phyloP scores from a whole-genome alignment of 768 basidiomycete species.

The Cyclocybe aegerita region DNA sequence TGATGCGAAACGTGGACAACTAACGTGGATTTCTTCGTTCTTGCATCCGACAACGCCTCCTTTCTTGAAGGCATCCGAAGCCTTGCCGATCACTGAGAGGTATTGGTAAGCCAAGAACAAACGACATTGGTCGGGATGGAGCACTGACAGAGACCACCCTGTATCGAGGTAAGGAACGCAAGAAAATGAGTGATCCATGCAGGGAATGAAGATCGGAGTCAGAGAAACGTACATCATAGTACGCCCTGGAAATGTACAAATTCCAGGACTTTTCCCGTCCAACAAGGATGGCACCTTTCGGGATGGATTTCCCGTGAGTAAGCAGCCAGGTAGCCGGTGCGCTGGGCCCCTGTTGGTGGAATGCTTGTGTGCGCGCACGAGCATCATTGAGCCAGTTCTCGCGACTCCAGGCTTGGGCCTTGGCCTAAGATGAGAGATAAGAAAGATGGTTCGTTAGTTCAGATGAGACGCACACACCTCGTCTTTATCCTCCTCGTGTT shows the following conservation, averaged over 20 bases:
- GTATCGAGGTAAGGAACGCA: not conserved
- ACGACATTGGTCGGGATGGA: conserved; percentile 10
- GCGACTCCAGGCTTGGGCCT: conserved; percentile 47
- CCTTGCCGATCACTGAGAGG: conserved; percentile 63
- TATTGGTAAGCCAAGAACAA: not conserved
- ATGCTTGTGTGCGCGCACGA: conserved; percentile 49
- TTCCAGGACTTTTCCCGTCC: conserved; percentile 51
- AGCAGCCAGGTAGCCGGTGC: conserved; percentile 64
- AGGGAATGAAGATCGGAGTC: not conserved
- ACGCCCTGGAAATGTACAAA: conserved; percentile 61
- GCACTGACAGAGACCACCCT: conserved; percentile 57
- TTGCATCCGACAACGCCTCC: conserved; percentile 66
- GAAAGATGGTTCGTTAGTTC: not conserved
- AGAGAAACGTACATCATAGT: conserved; percentile 45
- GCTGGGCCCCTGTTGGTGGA: conserved; percentile 38
- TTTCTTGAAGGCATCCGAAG: conserved; percentile 52
- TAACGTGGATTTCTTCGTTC: conserved; percentile 58
- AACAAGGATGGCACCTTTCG: conserved; percentile 53
- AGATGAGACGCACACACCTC: conserved; percentile 38
- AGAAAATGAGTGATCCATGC: not conserved
- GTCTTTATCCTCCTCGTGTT: conserved; percentile 56
- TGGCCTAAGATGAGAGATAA: conserved; percentile 34
- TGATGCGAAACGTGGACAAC: conserved; percentile 5
- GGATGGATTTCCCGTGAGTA: conserved; percentile 58
- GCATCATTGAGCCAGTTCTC: conserved; percentile 60